A percentile compares a stretch with the other conserved stretches of the same genome.
phyloP scores from a whole-genome alignment of 2,329 filamentous ascomycete genomes.

The Thelonectria blattea region DNA sequence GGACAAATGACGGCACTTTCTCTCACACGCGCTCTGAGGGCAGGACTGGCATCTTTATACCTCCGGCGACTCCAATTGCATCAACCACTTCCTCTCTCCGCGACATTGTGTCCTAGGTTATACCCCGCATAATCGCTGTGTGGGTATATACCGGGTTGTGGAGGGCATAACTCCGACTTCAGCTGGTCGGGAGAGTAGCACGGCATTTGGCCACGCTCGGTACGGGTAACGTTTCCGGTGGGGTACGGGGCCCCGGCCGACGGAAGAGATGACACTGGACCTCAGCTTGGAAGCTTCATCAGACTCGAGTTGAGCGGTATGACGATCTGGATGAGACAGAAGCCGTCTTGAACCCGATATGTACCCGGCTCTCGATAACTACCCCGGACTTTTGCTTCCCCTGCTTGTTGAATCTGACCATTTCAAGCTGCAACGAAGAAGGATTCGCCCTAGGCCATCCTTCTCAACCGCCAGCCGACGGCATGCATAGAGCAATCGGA shows the following conservation, averaged over 20 bases:
- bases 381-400: not conserved
- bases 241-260: not conserved
- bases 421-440: not conserved
- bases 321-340: not conserved
- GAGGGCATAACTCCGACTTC: constrained; percentile 23
- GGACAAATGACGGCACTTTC: not conserved
- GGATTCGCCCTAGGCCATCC: not conserved
- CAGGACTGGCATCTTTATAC: constrained; percentile 27
- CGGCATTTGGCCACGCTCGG: constrained; percentile 5
- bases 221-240: constrained; percentile 3
- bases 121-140: constrained; percentile 28
- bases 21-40: not conserved
- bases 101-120: constrained; percentile 4
- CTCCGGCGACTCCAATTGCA: not conserved
- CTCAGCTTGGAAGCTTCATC: not conserved
- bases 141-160: constrained; percentile 23
- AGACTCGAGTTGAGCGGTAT: not conserved
- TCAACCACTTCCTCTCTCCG: not conserved
- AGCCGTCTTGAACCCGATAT: not conserved
- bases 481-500: not conserved
- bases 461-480: not conserved
- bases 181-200: constrained; percentile 8
- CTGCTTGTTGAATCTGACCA: not conserved
- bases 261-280: not conserved
- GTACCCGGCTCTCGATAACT: not conserved